A percentile compares a stretch with the other conserved stretches of the same genome.
Conservation (phyloP, 805 yeast genomes). For the Millerozyma miso region DNA sequence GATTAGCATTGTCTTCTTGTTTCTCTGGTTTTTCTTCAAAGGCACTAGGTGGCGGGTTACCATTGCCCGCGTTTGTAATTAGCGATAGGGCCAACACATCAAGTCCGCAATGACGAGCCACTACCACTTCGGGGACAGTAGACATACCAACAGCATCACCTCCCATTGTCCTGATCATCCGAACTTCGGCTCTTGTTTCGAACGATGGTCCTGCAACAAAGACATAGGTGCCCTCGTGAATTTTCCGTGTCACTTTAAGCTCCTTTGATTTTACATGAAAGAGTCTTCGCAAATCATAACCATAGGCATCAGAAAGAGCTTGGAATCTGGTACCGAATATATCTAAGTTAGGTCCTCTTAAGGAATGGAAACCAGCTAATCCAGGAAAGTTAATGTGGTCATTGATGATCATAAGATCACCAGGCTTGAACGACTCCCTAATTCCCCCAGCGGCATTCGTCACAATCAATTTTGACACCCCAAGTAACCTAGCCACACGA, state of each 20-base stretch:
- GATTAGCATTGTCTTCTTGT: constrained; percentile 78
- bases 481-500: constrained; percentile 65
- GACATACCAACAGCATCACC: constrained; percentile 98
- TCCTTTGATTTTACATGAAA: constrained; percentile 52
- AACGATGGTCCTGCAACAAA: constrained; percentile 92
- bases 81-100: constrained; percentile 79
- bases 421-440: constrained; percentile 62
- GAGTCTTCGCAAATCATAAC: constrained; percentile 59
- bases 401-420: constrained; percentile 85
- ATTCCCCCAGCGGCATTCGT: constrained; percentile 98
- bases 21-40: constrained; percentile 49
- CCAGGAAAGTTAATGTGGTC: constrained; percentile 95
- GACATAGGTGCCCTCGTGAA: constrained; percentile 84
- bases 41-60: constrained; percentile 64
- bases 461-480: constrained; percentile 60
- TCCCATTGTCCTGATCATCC: constrained; percentile 65
- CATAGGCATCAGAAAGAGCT: constrained; percentile 88
- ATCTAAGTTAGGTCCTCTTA: constrained; percentile 81
- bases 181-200: constrained; percentile 89
- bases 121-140: constrained; percentile 92
- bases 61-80: constrained; percentile 80
- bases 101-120: constrained; percentile 86
- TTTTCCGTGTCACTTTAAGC: constrained; percentile 47
- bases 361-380: constrained; percentile 79
- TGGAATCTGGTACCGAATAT: constrained; percentile 81